These are phyloP conservation scores for Waltergamsia citrina DNA, from an alignment of 2,329 filamentous ascomycete genomes.

Conservation along the genomic window DNA sequence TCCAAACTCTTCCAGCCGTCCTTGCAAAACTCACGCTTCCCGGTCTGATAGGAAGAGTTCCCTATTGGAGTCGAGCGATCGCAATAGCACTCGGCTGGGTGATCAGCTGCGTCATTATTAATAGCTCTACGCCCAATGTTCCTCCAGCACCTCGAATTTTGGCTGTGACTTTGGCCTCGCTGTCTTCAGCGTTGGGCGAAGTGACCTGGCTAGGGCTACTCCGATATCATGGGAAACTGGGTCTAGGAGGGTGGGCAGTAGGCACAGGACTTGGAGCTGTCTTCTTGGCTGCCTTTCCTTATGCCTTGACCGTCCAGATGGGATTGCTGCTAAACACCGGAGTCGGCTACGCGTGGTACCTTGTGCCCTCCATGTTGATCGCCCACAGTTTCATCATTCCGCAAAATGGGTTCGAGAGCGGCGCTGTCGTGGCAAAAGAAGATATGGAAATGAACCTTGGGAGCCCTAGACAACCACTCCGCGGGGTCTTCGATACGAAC, in stretches of 20 bases:
- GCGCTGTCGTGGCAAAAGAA: neutral
- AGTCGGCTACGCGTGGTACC: constrained; percentile 15
- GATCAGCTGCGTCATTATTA: constrained; percentile 14
- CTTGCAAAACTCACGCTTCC: constrained; percentile 16
- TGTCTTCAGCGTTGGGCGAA: constrained; percentile 18
- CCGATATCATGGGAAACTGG: constrained; percentile 17
- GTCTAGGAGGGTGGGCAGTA: constrained; percentile 23
- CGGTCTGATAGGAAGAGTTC: too few species aligned
- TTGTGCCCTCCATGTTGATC: constrained; percentile 15
- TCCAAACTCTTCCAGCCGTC: constrained; percentile 19
- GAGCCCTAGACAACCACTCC: constrained; percentile 29
- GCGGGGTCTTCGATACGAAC: too few species aligned
- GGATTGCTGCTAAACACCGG: constrained; percentile 15
- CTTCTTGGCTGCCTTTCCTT: constrained; percentile 17
- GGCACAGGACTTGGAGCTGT: constrained; percentile 19
- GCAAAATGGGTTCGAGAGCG: neutral
- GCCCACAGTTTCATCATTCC: constrained; percentile 19
- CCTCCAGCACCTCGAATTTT: constrained; percentile 17
- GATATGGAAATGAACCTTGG: neutral
- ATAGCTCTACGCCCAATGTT: constrained; percentile 21
- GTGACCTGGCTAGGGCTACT: constrained; percentile 20
- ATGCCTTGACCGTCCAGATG: constrained; percentile 16
- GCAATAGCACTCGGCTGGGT: constrained; percentile 17
- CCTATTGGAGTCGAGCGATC: constrained; percentile 12
- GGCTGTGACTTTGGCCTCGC: constrained; percentile 17